phyloP scores from a whole-genome alignment of 371 early-diverging fungal species.

The Smittium culicis region DNA sequence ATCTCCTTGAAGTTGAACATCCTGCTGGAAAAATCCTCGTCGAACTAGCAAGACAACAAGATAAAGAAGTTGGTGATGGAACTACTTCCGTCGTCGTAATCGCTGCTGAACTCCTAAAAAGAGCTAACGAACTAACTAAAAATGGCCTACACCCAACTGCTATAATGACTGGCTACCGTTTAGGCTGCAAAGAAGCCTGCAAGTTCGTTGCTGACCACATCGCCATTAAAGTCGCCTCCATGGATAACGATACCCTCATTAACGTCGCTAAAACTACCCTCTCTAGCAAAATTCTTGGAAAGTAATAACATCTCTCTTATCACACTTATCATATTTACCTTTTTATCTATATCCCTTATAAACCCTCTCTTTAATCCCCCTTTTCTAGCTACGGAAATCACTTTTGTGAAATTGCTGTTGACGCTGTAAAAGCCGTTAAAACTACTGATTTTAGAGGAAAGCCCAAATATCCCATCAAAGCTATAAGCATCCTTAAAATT shows the following conservation, averaged over 20 bases:
- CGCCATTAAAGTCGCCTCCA: conserved; percentile 82
- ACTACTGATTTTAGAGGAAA: conserved; percentile 72
- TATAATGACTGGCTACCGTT: conserved; percentile 87
- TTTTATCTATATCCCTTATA: neutral
- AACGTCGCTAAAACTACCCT: conserved; percentile 98
- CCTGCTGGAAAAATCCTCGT: conserved; percentile 98
- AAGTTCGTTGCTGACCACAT: conserved; percentile 93
- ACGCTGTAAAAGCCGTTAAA: conserved; percentile 90
- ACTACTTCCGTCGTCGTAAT: conserved; percentile 98
- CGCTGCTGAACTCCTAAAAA: conserved; percentile 92
- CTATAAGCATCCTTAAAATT: conserved; percentile 97
- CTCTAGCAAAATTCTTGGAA: conserved; percentile 96
- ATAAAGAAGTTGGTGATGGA: conserved; percentile 99
- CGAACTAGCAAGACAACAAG: conserved; percentile 97
- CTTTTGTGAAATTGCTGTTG: conserved; percentile 93
- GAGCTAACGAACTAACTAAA: conserved; percentile 87
- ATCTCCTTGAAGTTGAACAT: conserved; percentile 95
- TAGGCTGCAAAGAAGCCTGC: conserved; percentile 95
- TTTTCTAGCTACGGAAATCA: conserved; percentile 62
- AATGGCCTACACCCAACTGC: conserved; percentile 90
- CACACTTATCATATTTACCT: neutral
- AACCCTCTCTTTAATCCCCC: neutral
- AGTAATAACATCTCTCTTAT: conserved; percentile 17
- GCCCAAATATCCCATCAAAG: conserved; percentile 89
- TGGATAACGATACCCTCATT: conserved; percentile 83